Base-by-base conservation (phyloP, 208 protist genomes). In the Crithidia sp. region DNA sequence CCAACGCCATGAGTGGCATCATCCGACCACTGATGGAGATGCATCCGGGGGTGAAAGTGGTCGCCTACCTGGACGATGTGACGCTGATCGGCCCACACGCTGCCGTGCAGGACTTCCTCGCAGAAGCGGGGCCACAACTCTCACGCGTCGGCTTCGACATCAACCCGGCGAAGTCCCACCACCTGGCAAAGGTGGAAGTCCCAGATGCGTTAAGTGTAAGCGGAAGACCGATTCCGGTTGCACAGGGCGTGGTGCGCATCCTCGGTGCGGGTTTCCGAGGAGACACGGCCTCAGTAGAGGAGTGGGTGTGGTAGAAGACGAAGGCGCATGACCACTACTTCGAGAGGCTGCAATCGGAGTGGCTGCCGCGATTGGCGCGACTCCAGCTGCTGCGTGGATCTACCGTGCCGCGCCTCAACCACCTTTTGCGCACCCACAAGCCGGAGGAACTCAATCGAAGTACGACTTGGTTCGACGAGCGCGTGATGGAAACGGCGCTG, bases 11-110 rank as follows among this genome's bases (percentile, higher is more conserved):
- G 52, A 41, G 59, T 0, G 14, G 40, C 7, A 50, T 65, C 2
- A 16, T 84, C 9, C 50, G 44, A 2, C 67, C 59, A 12, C 19
- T 75, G 0, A 50, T 66, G 28, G 56, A 19, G n/a, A 13, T 3
- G 13, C 73, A 74, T 56, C 60, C 47, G 50, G 3, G 44, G 5
- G 69, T 67, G 1, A 79, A 7, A 43, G 45, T 74, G 43, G 54
- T 72, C 14, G 81, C 81, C 13, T 85, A 82, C 56, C 62, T 85
- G 0, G 81, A 85, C 44, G 81, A 85, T 54, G 47, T 82, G 56
- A 70, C 76, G 2, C 13, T 85, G 2, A 43, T 77, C n/a, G 76
- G 66, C 13, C 37, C 71, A 0, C 70, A 45, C 13, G 58, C 45
- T 2, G 19, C 68, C 0, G 65, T 82, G 13, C 52, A 72, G 13